These are phyloP conservation scores for Tephrocybe sp. DNA, from an alignment of 768 basidiomycete species.

Conservation along the genomic window DNA sequence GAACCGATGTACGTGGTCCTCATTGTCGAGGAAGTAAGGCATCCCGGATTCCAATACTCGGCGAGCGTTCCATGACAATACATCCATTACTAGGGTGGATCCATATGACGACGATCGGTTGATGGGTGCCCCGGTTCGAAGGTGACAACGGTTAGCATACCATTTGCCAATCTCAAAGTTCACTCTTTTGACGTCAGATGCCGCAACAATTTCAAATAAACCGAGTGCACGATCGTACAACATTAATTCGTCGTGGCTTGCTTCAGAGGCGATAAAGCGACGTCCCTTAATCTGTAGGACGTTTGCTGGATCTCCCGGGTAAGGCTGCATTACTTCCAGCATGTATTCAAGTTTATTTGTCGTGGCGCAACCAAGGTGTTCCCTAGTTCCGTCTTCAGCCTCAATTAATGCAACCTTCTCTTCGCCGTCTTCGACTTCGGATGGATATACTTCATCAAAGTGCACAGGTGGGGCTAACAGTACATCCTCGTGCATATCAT, in stretches of 20 bases:
- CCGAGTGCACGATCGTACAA: neutral
- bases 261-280: neutral
- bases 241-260: neutral
- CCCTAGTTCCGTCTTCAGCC: neutral
- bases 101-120: neutral
- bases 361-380: neutral
- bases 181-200: neutral
- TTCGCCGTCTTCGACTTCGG: neutral
- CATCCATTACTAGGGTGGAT: neutral
- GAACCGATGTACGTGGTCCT: too few relatives aligned
- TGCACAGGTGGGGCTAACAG: too few relatives aligned
- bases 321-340: conserved; percentile 2
- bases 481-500: too few relatives aligned
- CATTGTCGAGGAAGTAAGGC: too few relatives aligned
- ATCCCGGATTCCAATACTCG: neutral
- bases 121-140: neutral
- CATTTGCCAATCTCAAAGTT: neutral
- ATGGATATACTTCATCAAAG: too few relatives aligned
- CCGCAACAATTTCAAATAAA: neutral
- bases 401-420: neutral
- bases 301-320: conserved; percentile 4
- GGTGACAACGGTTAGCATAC: neutral
- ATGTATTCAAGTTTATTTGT: neutral
- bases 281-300: neutral
- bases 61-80: neutral